These are phyloP conservation scores for Abrus pulchellus DNA, from an alignment of 306 rosid species.

Conservation along the genomic window DNA sequence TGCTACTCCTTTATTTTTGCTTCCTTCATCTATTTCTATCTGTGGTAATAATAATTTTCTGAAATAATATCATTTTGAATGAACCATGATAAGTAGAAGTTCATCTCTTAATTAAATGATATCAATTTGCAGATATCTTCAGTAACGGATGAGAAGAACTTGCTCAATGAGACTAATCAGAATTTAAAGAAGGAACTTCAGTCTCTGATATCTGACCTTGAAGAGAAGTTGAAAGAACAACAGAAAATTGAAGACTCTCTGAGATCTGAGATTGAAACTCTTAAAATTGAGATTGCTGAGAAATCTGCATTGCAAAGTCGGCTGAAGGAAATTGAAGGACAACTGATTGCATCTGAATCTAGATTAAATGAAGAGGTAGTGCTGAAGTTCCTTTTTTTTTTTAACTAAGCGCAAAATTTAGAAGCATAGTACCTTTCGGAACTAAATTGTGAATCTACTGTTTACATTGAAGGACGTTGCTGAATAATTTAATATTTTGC, in stretches of 20 bases:
- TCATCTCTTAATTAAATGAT: conserved; percentile 41
- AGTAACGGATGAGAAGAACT: conserved; percentile 75
- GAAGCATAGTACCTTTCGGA: neutral
- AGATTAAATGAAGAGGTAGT: conserved; percentile 77
- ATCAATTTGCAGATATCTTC: conserved; percentile 74
- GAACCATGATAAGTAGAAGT: neutral
- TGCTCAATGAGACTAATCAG: conserved; percentile 77
- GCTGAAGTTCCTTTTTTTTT: conserved; percentile 20
- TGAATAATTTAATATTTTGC: conserved; percentile 46
- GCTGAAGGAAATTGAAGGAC: conserved; percentile 70
- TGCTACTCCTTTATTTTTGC: neutral
- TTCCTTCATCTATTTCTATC: conserved; percentile 22
- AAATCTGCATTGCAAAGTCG: conserved; percentile 66
- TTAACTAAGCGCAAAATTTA: conserved; percentile 26
- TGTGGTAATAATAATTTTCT: conserved; percentile 2
- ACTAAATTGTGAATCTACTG: neutral
- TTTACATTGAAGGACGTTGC: neutral
- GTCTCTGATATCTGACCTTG: conserved; percentile 67
- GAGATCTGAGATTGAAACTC: conserved; percentile 70
- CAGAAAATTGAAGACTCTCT: conserved; percentile 66
- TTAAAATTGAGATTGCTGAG: conserved; percentile 71
- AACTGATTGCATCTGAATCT: conserved; percentile 71
- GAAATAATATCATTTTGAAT: conserved; percentile 4
- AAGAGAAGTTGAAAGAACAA: conserved; percentile 75
- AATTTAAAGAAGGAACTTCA: conserved; percentile 77